Percentiles rank a stretch among this genome's conserved stretches.
These are phyloP conservation scores for Seminavis robusta DNA, from an alignment of 108 stramenopile genomes.

Conservation along the genomic window DNA sequence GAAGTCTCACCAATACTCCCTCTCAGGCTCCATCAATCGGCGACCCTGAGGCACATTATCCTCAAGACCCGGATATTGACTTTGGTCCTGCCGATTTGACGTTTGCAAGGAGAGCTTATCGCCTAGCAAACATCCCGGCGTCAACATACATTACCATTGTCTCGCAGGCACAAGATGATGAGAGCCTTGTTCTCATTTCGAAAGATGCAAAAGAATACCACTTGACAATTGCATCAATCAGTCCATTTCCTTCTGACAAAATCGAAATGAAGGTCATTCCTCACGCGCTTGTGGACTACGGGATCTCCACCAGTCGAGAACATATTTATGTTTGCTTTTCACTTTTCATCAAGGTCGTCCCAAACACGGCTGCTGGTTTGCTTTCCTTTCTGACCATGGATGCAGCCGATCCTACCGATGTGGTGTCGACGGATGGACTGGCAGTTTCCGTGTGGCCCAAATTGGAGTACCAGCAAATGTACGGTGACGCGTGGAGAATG, in stretches of 20 bases:
- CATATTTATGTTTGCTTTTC: conserved; percentile 27
- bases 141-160: conserved; percentile 41
- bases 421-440: conserved; percentile 33
- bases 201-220: neutral
- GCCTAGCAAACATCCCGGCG: conserved; percentile 45
- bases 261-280: conserved; percentile 16
- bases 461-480: conserved; percentile 73
- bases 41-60: conserved; percentile 19
- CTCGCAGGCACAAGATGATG: conserved; percentile 47
- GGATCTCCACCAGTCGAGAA: conserved; percentile 33
- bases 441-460: conserved; percentile 54
- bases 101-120: conserved; percentile 62
- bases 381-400: conserved; percentile 11
- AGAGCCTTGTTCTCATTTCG: conserved; percentile 30
- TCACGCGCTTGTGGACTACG: conserved; percentile 2
- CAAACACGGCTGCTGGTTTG: conserved; percentile 21
- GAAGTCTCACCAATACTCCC: neutral
- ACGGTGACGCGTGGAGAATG: conserved; percentile 70
- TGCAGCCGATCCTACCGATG: neutral
- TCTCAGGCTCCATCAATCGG: conserved; percentile 19
- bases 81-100: conserved; percentile 30
- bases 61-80: conserved; percentile 43
- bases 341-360: conserved; percentile 23
- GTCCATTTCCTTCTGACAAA: conserved; percentile 47
- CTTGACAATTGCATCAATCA: conserved; percentile 27